Evolutionary conservation across 1,284 basidiomycete genomes (phyloP).

Genomic region (Peniophora sp.): DNA sequence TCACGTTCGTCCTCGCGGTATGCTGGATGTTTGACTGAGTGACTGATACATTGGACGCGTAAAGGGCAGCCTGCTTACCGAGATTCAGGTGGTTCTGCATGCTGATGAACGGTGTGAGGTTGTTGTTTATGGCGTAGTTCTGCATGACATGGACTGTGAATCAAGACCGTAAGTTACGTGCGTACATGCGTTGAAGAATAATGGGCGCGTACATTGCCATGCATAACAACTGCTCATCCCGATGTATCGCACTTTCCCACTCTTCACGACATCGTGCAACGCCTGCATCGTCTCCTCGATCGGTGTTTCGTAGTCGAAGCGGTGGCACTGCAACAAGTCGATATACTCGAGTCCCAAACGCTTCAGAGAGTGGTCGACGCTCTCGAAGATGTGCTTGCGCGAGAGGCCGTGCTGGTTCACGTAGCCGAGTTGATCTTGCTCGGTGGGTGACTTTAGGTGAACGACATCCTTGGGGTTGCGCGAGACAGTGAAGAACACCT

Average conservation of each 20-base stretch:
- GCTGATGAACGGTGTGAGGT: slow-evolving; percentile 8
- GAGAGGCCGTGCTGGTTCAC: slow-evolving; percentile 26
- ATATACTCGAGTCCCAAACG: slow-evolving; percentile 66
- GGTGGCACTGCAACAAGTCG: slow-evolving; percentile 50
- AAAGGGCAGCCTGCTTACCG: too few species aligned
- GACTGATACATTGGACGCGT: too few species aligned
- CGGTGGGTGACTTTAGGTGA: not conserved
- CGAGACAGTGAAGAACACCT: slow-evolving; percentile 16
- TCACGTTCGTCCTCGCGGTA: slow-evolving; percentile 45
- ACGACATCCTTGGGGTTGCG: slow-evolving; percentile 3
- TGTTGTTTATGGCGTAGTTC: slow-evolving; percentile 8
- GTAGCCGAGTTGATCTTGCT: slow-evolving; percentile 11
- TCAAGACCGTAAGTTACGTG: not conserved
- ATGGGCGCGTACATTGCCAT: slow-evolving; percentile 5
- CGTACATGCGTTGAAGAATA: not conserved
- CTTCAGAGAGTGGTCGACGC: slow-evolving; percentile 57
- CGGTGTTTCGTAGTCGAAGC: not conserved
- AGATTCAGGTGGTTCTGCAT: slow-evolving; percentile 10
- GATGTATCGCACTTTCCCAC: slow-evolving; percentile 7
- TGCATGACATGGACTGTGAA: slow-evolving; percentile 7
- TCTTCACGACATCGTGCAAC: slow-evolving; percentile 7
- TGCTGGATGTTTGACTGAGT: too few species aligned
- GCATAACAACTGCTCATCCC: slow-evolving; percentile 8
- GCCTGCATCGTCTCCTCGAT: slow-evolving; percentile 7
- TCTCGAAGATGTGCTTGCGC: slow-evolving; percentile 60